Conservation (phyloP, 2,329 filamentous ascomycete genomes). For the Apiospora koreana region DNA sequence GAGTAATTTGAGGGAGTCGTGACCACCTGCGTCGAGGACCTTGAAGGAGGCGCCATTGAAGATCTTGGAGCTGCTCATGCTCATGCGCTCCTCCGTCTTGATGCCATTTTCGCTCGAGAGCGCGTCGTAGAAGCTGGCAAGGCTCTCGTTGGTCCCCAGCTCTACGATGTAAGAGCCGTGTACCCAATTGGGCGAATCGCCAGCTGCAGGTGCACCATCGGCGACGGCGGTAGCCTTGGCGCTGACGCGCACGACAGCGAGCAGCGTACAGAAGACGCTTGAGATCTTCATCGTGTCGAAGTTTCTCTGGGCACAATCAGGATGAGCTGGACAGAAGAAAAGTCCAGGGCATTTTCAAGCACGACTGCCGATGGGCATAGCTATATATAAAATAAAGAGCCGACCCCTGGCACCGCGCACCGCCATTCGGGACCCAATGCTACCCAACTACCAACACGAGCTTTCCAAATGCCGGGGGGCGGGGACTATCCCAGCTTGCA, state of each 20-base stretch:
- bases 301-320: not conserved
- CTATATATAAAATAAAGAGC: not conserved
- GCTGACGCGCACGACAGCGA: not conserved
- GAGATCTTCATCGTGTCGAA: not conserved
- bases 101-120: constrained; percentile 12
- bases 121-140: constrained; percentile 2
- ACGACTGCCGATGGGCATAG: not conserved
- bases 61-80: constrained; percentile 8
- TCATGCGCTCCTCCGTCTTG: constrained; percentile 13
- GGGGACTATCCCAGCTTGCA: not conserved
- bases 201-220: not conserved
- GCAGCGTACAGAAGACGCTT: not conserved
- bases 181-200: not conserved
- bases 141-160: constrained; percentile 1
- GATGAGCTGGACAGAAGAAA: not conserved
- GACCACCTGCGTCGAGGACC: not conserved
- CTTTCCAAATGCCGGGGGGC: not conserved
- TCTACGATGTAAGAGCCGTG: constrained; percentile 15
- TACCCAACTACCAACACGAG: not conserved
- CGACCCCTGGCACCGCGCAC: not conserved
- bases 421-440: not conserved
- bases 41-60: constrained; percentile 16
- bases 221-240: not conserved
- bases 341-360: not conserved
- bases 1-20: not conserved